A percentile compares a stretch with the other conserved stretches of the same genome.
These are phyloP conservation scores for Linnemannia elongata DNA, from an alignment of 192 early-diverging fungal genomes.

Conservation along the genomic window DNA sequence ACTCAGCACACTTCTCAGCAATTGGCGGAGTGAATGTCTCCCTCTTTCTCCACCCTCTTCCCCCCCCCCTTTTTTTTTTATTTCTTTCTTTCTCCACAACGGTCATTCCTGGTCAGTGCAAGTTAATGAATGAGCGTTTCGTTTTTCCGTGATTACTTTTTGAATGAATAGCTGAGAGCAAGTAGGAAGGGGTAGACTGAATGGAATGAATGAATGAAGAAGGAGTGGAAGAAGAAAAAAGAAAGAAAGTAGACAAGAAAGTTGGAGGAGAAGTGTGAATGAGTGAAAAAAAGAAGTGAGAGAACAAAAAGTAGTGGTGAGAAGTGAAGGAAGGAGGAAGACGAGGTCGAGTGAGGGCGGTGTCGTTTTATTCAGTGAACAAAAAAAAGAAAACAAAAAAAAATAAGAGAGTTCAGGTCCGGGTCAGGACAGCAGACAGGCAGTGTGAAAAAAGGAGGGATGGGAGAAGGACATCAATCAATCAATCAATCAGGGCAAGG, in stretches of 20 bases:
- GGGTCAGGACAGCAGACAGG: not conserved
- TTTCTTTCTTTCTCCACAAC: not conserved
- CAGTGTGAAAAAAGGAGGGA: not conserved
- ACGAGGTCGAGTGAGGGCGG: not conserved
- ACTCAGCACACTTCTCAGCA: not conserved
- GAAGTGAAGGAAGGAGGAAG: not conserved
- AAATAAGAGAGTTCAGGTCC: conserved; percentile 7
- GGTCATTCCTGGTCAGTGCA: not conserved
- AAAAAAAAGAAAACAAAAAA: not conserved
- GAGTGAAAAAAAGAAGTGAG: not conserved
- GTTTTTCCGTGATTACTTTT: not conserved
- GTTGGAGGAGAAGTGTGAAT: not conserved
- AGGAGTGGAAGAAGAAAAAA: conserved; percentile 1
- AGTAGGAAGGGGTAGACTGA: not conserved
- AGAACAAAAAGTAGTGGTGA: not conserved
- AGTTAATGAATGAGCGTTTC: not conserved
- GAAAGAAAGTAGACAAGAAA: too few relatives aligned
- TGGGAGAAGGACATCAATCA: not conserved
- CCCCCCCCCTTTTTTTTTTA: not conserved
- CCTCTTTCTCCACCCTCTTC: not conserved
- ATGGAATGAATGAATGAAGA: not conserved
- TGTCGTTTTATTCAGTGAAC: not conserved
- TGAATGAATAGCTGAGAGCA: not conserved
- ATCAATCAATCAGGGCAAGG: not conserved
- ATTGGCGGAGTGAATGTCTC: not conserved